A percentile compares a stretch with the other conserved stretches of the same genome.
Conservation (phyloP, 2,329 filamentous ascomycete species). For the Talaromyces amestolkiae region DNA sequence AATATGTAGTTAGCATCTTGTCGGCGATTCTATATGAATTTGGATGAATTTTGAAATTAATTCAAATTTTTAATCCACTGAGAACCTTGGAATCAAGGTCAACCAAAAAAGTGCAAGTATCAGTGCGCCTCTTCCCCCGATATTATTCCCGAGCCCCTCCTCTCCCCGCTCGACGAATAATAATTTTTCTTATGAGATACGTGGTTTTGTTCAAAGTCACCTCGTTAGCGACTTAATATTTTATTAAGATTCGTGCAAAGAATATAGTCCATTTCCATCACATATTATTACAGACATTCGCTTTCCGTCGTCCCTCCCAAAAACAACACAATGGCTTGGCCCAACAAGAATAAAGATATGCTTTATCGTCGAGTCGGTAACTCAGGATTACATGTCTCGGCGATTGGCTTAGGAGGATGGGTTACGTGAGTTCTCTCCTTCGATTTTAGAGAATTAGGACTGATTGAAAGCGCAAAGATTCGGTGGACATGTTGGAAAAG, state of each 20-base stretch:
- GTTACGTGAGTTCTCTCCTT: constrained; percentile 53
- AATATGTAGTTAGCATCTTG: neutral
- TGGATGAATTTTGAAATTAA: neutral
- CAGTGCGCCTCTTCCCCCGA: neutral
- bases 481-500: constrained; percentile 69
- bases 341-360: constrained; percentile 6
- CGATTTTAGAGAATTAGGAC: neutral
- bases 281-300: neutral
- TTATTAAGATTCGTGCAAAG: neutral
- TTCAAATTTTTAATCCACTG: neutral
- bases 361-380: constrained; percentile 66
- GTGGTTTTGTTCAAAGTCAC: neutral
- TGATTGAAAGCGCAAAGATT: constrained; percentile 33
- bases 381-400: constrained; percentile 70
- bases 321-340: neutral
- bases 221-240: neutral
- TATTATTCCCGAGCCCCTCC: constrained; percentile 3
- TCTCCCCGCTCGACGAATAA: neutral
- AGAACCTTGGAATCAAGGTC: neutral
- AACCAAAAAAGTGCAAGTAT: neutral
- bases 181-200: neutral
- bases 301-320: too few species aligned
- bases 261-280: neutral
- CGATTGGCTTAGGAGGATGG: constrained; percentile 62
- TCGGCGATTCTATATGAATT: neutral